Conservation (phyloP, 2,329 filamentous ascomycete species). For the Myriangium duriaei region DNA sequence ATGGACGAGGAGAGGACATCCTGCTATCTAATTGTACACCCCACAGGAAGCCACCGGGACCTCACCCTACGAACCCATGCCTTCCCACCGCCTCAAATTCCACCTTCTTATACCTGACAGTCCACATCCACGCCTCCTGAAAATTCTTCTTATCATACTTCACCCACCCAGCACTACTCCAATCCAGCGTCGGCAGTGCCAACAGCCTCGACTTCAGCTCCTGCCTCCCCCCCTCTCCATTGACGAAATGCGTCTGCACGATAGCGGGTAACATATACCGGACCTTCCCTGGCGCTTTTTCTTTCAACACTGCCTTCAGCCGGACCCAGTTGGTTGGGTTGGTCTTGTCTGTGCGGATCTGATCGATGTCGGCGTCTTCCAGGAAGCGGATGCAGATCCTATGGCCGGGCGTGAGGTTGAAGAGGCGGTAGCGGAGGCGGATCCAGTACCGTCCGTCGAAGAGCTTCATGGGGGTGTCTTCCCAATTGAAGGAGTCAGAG, state of each 20-base stretch:
- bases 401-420: slow-evolving; percentile 12
- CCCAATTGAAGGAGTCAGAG: slow-evolving; percentile 2
- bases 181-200: slow-evolving; percentile 22
- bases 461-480: slow-evolving; percentile 27
- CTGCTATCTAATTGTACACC: too few relatives aligned
- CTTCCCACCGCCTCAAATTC: slow-evolving; percentile 9
- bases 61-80: slow-evolving; percentile 3
- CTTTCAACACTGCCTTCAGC: slow-evolving; percentile 17
- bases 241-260: slow-evolving; percentile 7
- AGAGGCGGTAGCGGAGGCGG: slow-evolving; percentile 25
- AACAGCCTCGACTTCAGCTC: slow-evolving; percentile 13
- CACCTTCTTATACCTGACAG: slow-evolving; percentile 18
- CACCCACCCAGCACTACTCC: slow-evolving; percentile 11
- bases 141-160: not conserved
- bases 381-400: slow-evolving; percentile 31
- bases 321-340: slow-evolving; percentile 2
- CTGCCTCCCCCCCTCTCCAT: not conserved
- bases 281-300: slow-evolving; percentile 23
- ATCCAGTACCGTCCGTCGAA: slow-evolving; percentile 49
- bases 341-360: not conserved
- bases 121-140: slow-evolving; percentile 13
- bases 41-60: too few relatives aligned
- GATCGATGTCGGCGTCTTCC: slow-evolving; percentile 18
- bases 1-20: too few relatives aligned
- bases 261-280: slow-evolving; percentile 31